Evolutionary conservation across 345 rosid species (phyloP), one percentile per base, ranked within the genome.

Genomic region (Syzygium grande): DNA sequence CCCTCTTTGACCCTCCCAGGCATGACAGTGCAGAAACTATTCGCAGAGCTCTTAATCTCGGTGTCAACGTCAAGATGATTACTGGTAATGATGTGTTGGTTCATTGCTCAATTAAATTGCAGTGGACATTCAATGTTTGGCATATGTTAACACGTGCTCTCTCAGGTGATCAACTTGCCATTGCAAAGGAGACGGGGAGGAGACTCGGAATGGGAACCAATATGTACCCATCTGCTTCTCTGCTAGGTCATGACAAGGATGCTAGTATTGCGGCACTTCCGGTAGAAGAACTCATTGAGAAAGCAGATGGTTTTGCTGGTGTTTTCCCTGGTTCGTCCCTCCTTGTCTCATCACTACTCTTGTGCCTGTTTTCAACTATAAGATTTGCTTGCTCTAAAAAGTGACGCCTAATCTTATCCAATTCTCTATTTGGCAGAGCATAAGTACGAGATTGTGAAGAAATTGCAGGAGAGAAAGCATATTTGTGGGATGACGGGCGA

Each of bases 401-500:
- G 27, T 23, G 51, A 27, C 46, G 13, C 16, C 23, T 54, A 10
- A 19, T n/a, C 61, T 85, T 61, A 22, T 23, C 85, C 43, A 2
- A 54, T 11, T 54, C 58, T 89, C 23, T 23, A 22, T 51, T 7
- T 65, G 83, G 63, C 92, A 97, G 99, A 97, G 91, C 99, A 97
- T 92, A 97, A 97, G 89, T 97, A 97, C 23, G 98, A 97, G 91
- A 97, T 97, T 77, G 99, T 97, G 87, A 97, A 89, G 97, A 97
- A 95, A 93, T 91, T 96, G 90, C 99, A 97, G 89, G 97, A 94
- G 90, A 89, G 89, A 92, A 94, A 94, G 89, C 98, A 97, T 90
- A 93, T 96, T 34, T 93, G 95, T 90, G 99, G 98, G 49, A 97
- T 97, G 99, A 97, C 98, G 27, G 98, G 99, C 38, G 99, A 97